Evolutionary conservation across 805 yeast species (phyloP), one percentile per base, ranked within the genome.

Genomic region (Schwanniomyces polymorphus): DNA sequence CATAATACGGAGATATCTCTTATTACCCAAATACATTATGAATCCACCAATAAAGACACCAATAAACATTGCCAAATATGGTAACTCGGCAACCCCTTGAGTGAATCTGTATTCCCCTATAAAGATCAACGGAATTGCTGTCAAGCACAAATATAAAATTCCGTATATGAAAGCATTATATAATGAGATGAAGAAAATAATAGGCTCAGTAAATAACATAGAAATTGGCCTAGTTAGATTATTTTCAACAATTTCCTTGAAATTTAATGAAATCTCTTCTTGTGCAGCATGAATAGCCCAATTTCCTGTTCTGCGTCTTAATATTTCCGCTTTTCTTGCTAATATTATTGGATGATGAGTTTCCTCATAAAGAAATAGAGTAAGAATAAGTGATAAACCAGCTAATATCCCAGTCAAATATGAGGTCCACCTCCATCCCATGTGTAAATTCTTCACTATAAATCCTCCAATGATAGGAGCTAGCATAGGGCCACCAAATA

Each of bases 401-500:
- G 69, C 73, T 37, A 71, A 49, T 2, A 74, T 67, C 2, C 80
- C 85, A 9, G 72, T 61, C 45, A 80, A 67, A 72, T 81, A 84
- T 25, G 72, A 66, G 5, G 82, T 70, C 78, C 85, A 79, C 53
- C 86, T 67, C 88, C 88, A 84, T 5, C 78, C 80, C 49, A 68
- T 47, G 33, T 51, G 61, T 23, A 57, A 55, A 34, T 68, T 64
- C 40, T 67, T 68, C 14, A 76, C 74, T 38, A 74, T 72, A 45
- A 68, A 68, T 5, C 67, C 73, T 37, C 72, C 68, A 44, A 82
- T 55, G 48, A 91, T 82, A 14, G 97, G 97, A 0, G 92, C 92
- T 31, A 86, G 46, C 72, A 88, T 76, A 17, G 97, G 97, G 48
- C 95, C 94, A 54, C 72, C 74, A 48, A 88, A 86, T 29, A 89